A percentile compares a stretch with the other conserved stretches of the same genome.
Evolutionary conservation across 106 monocot genomes (phyloP).

Genomic region (Allium cepa): DNA sequence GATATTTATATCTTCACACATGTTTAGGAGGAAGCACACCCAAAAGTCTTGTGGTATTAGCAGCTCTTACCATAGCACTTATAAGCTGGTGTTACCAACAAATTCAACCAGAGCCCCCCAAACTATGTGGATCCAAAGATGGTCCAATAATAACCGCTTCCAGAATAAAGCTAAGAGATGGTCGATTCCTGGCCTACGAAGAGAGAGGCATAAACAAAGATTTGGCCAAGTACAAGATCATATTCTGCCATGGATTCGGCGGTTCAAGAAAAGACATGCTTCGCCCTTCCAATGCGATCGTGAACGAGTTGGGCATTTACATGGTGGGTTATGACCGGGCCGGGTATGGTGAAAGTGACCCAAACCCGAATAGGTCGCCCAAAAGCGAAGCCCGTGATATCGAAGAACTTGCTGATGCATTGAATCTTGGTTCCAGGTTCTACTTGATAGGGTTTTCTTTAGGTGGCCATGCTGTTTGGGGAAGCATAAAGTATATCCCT

Average conservation of each 20-base stretch:
- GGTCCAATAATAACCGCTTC: slow-evolving; percentile 54
- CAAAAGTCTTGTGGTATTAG: neutral
- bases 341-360: slow-evolving; percentile 77
- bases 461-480: slow-evolving; percentile 71
- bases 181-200: slow-evolving; percentile 42
- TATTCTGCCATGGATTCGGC: slow-evolving; percentile 51
- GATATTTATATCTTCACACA: neutral
- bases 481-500: slow-evolving; percentile 66
- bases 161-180: slow-evolving; percentile 47
- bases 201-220: slow-evolving; percentile 51
- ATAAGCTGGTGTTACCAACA: slow-evolving; percentile 29
- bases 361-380: slow-evolving; percentile 47
- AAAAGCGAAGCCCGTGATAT: slow-evolving; percentile 60
- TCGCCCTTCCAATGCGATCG: slow-evolving; percentile 36
- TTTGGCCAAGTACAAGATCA: slow-evolving; percentile 39
- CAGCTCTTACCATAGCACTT: slow-evolving; percentile 18
- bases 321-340: slow-evolving; percentile 68
- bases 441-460: slow-evolving; percentile 54
- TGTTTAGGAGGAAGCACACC: neutral
- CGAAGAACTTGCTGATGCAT: slow-evolving; percentile 55
- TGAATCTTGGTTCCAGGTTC: slow-evolving; percentile 46
- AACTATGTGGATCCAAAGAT: slow-evolving; percentile 34
- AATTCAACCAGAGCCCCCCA: slow-evolving; percentile 27
- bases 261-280: slow-evolving; percentile 31
- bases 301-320: slow-evolving; percentile 53